These are phyloP conservation scores for Pinus tabuliformis DNA, from an alignment of 75 land plant genomes.

Conservation along the genomic window DNA sequence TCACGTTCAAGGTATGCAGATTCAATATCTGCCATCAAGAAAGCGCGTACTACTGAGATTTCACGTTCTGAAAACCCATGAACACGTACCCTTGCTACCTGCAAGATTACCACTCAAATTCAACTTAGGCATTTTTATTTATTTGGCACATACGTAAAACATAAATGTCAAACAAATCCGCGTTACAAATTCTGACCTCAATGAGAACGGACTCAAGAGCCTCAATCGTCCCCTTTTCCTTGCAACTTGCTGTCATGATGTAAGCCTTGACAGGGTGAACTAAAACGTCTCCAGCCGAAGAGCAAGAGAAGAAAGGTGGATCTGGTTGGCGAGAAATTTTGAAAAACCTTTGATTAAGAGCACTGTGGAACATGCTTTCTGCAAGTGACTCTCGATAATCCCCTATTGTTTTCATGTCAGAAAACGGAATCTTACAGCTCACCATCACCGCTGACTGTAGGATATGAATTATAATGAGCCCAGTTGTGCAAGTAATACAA, in stretches of 20 bases:
- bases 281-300: constrained; percentile 65
- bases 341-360: too few relatives aligned
- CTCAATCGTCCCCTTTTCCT: constrained; percentile 58
- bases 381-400: constrained; percentile 67
- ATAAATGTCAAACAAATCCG: too few relatives aligned
- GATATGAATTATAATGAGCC: too few relatives aligned
- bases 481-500: too few relatives aligned
- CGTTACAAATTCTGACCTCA: constrained; percentile 26
- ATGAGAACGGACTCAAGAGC: constrained; percentile 84
- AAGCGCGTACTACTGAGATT: constrained; percentile 80
- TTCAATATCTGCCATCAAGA: constrained; percentile 92
- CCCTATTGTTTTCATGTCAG: constrained; percentile 59
- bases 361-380: constrained; percentile 9
- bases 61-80: constrained; percentile 98
- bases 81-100: constrained; percentile 73
- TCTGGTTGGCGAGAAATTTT: constrained; percentile 13
- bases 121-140: too few relatives aligned
- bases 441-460: constrained; percentile 77
- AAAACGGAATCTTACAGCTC: constrained; percentile 26
- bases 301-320: constrained; percentile 95
- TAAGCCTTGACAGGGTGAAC: constrained; percentile 89
- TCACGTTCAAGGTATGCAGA: constrained; percentile 95
- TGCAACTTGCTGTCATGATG: constrained; percentile 79
- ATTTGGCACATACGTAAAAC: too few relatives aligned
- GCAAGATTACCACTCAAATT: too few relatives aligned